Conservation (phyloP, 2,329 filamentous ascomycete genomes). For the Sclerotinia subarctica region DNA sequence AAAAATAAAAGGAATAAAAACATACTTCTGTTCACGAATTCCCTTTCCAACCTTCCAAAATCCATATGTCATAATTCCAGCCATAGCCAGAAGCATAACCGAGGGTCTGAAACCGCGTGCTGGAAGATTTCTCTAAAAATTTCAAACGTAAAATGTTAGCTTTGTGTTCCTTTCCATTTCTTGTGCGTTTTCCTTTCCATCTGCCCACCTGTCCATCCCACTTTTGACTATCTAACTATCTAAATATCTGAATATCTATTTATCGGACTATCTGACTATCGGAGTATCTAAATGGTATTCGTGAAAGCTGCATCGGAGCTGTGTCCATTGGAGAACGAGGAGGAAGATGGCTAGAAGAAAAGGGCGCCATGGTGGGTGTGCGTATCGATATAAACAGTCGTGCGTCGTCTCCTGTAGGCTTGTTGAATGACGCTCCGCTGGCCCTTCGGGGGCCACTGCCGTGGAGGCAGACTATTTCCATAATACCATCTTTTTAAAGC, state of each 20-base stretch:
- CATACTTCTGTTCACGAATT: slow-evolving; percentile 78
- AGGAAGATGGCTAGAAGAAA: slow-evolving; percentile 32
- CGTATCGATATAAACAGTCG: background rate
- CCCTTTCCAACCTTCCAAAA: slow-evolving; percentile 84
- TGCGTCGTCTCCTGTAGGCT: background rate
- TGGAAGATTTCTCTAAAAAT: slow-evolving; percentile 78
- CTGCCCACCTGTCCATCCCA: background rate
- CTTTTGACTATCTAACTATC: background rate
- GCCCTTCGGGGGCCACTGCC: background rate
- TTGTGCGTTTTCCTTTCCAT: background rate
- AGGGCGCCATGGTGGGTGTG: background rate
- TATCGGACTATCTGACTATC: background rate
- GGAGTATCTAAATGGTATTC: background rate
- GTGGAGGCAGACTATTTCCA: background rate
- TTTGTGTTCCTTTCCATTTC: background rate
- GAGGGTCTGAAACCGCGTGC: slow-evolving; percentile 84
- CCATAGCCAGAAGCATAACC: slow-evolving; percentile 73
- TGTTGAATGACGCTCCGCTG: background rate
- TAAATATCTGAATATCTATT: background rate
- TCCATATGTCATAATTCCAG: slow-evolving; percentile 78
- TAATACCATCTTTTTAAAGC: background rate
- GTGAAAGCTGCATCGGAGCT: background rate
- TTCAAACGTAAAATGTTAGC: background rate
- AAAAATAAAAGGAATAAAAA: background rate
- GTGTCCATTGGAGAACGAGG: background rate